Base-by-base conservation (phyloP, 495 filamentous ascomycete genomes). In the Letharia lupina region DNA sequence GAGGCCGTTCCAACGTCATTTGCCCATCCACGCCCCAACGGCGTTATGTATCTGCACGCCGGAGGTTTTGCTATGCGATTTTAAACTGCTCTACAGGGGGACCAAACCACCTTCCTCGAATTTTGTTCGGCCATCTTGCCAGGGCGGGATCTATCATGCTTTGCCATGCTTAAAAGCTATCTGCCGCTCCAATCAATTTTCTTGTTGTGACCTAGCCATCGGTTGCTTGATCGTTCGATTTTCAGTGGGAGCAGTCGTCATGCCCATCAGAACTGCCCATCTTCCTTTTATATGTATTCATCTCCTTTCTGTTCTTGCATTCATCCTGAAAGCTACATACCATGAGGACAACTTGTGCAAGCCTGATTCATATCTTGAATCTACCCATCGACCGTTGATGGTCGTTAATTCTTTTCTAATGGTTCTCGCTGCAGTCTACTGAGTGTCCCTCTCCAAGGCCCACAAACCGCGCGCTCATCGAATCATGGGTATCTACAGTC, bases 401-500 rank as follows among this genome's bases (percentile, higher is more conserved):
- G 3, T 23, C 23, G 7, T 23, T 23, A 20, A 9, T 23, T 23
- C 47, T 50, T 18, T n/a, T 1, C 15, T 15, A 28, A 54, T 54
- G 28, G 4, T 33, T 5, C 28, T 54, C 50, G 60, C 35, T 13
- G 8, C 33, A 62, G n/a, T 7, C 13, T 47, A 18, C 13, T 15
- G 23, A n/a, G 2, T 3, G 28, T 62, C 42, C 23, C 41, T 35
- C 23, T 61, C 42, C 18, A 48, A 44, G 3, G 20, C n/a, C 35
- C 12, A 7, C 60, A 18, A 9, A 20, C 42, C 2, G 28, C 20
- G 45, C 8, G 7, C 23, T 4, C 5, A 9, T 28, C 23, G 23
- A 35, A n/a, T 31, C 12, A 68, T 68, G 66, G 62, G 61, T 54
- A 40, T 39, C 20, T 60, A 66, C 50, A 66, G 64, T 9, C 52